These are phyloP conservation scores for Amaranthus tricolor DNA, from an alignment of 179 eudicot species.

Conservation along the genomic window DNA sequence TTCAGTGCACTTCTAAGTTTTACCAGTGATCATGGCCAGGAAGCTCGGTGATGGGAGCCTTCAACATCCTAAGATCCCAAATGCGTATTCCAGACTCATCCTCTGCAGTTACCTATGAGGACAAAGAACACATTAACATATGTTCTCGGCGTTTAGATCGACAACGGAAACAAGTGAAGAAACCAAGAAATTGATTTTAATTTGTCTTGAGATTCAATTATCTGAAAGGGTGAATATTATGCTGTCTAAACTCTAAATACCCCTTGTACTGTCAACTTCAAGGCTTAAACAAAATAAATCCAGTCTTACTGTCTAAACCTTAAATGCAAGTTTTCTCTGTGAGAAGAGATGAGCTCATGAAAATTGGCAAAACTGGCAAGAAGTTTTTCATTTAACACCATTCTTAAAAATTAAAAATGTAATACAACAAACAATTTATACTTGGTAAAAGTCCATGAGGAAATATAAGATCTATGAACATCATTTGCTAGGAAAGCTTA, in stretches of 20 bases:
- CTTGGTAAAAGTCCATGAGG: background rate
- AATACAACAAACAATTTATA: background rate
- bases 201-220: background rate
- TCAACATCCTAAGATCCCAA: conserved; percentile 94
- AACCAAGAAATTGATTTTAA: too few relatives aligned
- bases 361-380: background rate
- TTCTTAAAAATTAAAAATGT: too few relatives aligned
- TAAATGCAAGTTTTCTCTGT: background rate
- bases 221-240: background rate
- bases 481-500: conserved; percentile 13
- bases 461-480: background rate
- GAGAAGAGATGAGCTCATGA: background rate
- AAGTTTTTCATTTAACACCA: background rate
- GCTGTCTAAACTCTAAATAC: background rate
- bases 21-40: conserved; percentile 99
- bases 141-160: background rate
- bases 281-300: background rate
- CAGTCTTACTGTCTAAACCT: background rate
- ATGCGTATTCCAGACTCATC: conserved; percentile 90
- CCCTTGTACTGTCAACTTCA: background rate
- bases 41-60: conserved; percentile 74
- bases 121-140: conserved; percentile 11
- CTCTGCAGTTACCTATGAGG: conserved; percentile 79
- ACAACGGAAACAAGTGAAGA: background rate
- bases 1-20: background rate